Percentiles rank a stretch among this genome's conserved stretches.
Conservation (phyloP, 306 rosid species). For the Parietaria judaica region DNA sequence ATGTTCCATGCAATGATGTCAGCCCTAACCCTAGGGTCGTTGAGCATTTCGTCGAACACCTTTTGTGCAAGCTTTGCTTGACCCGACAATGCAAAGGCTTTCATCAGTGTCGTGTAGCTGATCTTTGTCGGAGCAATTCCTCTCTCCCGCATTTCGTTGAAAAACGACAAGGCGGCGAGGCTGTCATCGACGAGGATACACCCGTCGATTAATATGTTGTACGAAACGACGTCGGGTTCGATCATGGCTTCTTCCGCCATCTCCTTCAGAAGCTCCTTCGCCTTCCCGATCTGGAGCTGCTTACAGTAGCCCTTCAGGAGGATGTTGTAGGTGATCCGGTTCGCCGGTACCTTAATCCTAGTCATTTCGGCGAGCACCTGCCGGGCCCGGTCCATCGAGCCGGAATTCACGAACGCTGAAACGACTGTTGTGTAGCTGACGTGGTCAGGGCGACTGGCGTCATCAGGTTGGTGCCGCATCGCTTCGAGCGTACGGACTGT, state of each 20-base stretch:
- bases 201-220: conserved; percentile 80
- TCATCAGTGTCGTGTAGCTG: conserved; percentile 96
- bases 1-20: conserved; percentile 88
- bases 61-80: conserved; percentile 92
- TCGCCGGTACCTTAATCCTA: conserved; percentile 60
- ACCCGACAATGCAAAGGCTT: conserved; percentile 76
- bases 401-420: conserved; percentile 72
- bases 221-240: conserved; percentile 86
- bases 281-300: conserved; percentile 65
- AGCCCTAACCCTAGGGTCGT: conserved; percentile 67
- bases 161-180: conserved; percentile 78
- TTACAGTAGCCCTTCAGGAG: conserved; percentile 84
- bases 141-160: conserved; percentile 82
- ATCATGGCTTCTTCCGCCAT: conserved; percentile 69
- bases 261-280: conserved; percentile 68
- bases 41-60: conserved; percentile 81
- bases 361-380: conserved; percentile 88
- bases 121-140: conserved; percentile 91
- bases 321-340: conserved; percentile 77
- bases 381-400: conserved; percentile 79
- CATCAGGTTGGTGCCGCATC: conserved; percentile 64
- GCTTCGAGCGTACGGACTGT: conserved; percentile 87
- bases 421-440: conserved; percentile 89
- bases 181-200: conserved; percentile 82
- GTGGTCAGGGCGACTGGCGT: conserved; percentile 77